Evolutionary conservation across 2,329 filamentous ascomycete species (phyloP).

Genomic region (Aspergillus aculeatus): DNA sequence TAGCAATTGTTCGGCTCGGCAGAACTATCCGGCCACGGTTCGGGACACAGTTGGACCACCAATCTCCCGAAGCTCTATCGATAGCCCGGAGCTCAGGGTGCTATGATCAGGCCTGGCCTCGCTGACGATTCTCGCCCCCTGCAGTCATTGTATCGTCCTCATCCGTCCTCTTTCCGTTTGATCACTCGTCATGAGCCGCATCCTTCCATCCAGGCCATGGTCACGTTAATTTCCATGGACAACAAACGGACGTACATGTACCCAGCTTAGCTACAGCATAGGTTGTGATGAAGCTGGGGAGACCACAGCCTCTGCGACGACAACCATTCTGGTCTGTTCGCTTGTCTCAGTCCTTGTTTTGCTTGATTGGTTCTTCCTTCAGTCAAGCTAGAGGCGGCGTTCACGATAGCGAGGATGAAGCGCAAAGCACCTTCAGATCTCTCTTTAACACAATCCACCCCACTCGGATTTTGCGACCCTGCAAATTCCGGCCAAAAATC

Average conservation of each 20-base stretch:
- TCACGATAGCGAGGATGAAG: neutral
- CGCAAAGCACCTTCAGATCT: neutral
- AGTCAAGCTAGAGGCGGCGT: neutral
- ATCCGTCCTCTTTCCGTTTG: neutral
- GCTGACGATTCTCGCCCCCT: too few relatives aligned
- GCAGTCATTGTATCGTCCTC: neutral
- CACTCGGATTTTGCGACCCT: constrained; percentile 44
- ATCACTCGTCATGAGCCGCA: too few relatives aligned
- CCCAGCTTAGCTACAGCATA: too few relatives aligned
- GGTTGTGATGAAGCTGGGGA: too few relatives aligned
- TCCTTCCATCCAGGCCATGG: neutral
- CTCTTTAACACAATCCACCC: constrained; percentile 21
- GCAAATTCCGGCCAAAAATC: constrained; percentile 41
- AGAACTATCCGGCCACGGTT: too few relatives aligned
- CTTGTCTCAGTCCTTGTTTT: neutral
- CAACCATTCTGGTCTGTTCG: neutral
- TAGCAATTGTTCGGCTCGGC: too few relatives aligned
- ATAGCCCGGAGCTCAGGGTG: too few relatives aligned
- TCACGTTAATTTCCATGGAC: neutral
- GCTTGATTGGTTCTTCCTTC: neutral
- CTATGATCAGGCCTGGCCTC: too few relatives aligned
- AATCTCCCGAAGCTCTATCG: too few relatives aligned
- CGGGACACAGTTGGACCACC: too few relatives aligned
- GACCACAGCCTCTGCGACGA: neutral
- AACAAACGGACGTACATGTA: neutral